A percentile compares a stretch with the other conserved stretches of the same genome.
Conservation (phyloP, 805 yeast genomes). For the Cyberlindnera xishuangbannaensis region DNA sequence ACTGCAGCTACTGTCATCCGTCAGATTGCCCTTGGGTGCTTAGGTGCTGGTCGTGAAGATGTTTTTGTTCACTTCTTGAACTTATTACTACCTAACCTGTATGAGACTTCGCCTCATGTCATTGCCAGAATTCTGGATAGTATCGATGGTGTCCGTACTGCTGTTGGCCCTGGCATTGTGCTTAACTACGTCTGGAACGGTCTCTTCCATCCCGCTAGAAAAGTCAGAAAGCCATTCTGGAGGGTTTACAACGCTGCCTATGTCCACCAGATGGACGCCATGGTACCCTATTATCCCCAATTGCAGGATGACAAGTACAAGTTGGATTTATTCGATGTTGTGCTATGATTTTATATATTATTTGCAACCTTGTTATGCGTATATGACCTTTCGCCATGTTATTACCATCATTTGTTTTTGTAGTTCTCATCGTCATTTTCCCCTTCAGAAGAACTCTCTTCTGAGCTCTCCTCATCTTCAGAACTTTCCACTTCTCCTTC, state of each 20-base stretch:
- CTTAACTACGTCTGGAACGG: constrained; percentile 83
- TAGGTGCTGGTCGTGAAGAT: constrained; percentile 72
- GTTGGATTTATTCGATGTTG: constrained; percentile 18
- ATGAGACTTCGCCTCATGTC: constrained; percentile 95
- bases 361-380: neutral
- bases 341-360: neutral
- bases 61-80: constrained; percentile 81
- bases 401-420: no score
- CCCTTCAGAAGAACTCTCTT: constrained; percentile 21
- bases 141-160: constrained; percentile 62
- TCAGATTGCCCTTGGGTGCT: constrained; percentile 74
- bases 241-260: constrained; percentile 71
- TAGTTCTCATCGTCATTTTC: constrained; percentile 13
- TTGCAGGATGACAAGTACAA: constrained; percentile 29
- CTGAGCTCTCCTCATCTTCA: constrained; percentile 29
- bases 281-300: constrained; percentile 80
- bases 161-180: constrained; percentile 70
- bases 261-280: constrained; percentile 62
- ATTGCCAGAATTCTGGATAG: constrained; percentile 77
- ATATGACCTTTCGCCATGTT: neutral
- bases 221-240: constrained; percentile 86
- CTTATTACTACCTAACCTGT: constrained; percentile 79
- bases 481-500: constrained; percentile 25
- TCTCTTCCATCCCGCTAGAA: constrained; percentile 86
- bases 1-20: constrained; percentile 86